phyloP scores from a whole-genome alignment of 495 filamentous ascomycete species.

The Pseudotulostoma volvatum region DNA sequence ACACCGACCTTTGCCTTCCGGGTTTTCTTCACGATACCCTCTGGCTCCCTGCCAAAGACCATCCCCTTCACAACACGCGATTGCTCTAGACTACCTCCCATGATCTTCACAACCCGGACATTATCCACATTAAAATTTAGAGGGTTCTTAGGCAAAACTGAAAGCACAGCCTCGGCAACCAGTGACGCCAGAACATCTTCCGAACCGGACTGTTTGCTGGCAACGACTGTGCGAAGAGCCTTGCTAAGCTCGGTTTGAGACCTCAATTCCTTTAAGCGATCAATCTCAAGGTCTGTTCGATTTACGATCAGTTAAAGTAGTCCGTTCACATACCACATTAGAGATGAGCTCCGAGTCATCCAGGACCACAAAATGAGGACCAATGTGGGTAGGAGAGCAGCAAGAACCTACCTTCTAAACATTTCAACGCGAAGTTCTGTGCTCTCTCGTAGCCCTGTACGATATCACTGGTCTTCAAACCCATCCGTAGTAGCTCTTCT shows the following conservation, averaged over 20 bases:
- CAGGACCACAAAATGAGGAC: neutral
- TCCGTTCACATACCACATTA: too few species aligned
- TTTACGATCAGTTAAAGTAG: too few species aligned
- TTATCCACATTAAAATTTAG: constrained; percentile 99
- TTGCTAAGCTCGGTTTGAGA: constrained; percentile 74
- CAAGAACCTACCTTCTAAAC: constrained; percentile 49
- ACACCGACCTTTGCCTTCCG: constrained; percentile 90
- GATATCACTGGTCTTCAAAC: constrained; percentile 92
- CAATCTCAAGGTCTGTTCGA: constrained; percentile 59
- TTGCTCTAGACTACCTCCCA: constrained; percentile 90
- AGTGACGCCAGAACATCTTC: constrained; percentile 75
- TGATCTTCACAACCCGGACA: constrained; percentile 97
- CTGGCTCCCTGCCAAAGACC: constrained; percentile 89
- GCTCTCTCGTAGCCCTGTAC: constrained; percentile 91
- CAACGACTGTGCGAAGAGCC: constrained; percentile 87
- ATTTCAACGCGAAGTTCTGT: constrained; percentile 67
- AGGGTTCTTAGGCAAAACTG: constrained; percentile 94
- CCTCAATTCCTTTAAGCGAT: constrained; percentile 73
- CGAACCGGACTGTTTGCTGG: constrained; percentile 87
- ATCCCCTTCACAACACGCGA: constrained; percentile 93
- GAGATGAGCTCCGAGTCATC: neutral
- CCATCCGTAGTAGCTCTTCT: constrained; percentile 87
- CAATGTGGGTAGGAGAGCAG: neutral
- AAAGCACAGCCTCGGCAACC: constrained; percentile 84
- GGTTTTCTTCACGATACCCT: constrained; percentile 78